A percentile compares a stretch with the other conserved stretches of the same genome.
Evolutionary conservation across 345 rosid species (phyloP).

Genomic region (Rhodomyrtus tomentosa): DNA sequence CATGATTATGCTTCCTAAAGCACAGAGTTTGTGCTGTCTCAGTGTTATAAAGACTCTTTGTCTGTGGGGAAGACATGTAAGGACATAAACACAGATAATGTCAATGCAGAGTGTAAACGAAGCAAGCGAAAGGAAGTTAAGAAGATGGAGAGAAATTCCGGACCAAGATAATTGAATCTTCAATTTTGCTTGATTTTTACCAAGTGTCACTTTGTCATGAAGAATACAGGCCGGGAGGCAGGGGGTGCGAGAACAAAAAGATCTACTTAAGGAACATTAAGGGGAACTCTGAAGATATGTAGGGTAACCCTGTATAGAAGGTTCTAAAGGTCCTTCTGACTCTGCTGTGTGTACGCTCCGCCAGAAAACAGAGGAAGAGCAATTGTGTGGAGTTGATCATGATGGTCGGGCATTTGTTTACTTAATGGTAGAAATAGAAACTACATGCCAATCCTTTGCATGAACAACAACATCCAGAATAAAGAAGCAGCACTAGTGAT

Average conservation of each 20-base stretch:
- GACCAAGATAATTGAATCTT: neutral
- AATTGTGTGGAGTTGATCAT: neutral
- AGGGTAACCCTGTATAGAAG: neutral
- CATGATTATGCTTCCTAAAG: neutral
- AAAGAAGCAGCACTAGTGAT: neutral
- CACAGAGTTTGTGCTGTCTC: neutral
- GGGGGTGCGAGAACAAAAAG: neutral
- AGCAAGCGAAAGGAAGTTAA: neutral
- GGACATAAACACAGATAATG: neutral
- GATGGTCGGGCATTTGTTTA: neutral
- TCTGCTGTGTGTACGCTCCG: neutral
- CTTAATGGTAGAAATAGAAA: neutral
- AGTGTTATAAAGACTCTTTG: neutral
- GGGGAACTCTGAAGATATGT: neutral
- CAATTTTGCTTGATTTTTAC: neutral
- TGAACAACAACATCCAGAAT: neutral
- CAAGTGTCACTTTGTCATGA: neutral
- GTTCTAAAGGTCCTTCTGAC: neutral
- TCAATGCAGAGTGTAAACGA: neutral
- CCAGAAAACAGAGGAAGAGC: neutral
- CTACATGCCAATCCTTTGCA: neutral
- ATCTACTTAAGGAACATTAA: neutral
- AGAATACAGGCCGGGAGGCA: neutral
- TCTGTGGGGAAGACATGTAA: neutral
- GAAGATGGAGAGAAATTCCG: neutral